Conservation (phyloP, 306 rosid genomes). For the Heteromeles arbutifolia region DNA sequence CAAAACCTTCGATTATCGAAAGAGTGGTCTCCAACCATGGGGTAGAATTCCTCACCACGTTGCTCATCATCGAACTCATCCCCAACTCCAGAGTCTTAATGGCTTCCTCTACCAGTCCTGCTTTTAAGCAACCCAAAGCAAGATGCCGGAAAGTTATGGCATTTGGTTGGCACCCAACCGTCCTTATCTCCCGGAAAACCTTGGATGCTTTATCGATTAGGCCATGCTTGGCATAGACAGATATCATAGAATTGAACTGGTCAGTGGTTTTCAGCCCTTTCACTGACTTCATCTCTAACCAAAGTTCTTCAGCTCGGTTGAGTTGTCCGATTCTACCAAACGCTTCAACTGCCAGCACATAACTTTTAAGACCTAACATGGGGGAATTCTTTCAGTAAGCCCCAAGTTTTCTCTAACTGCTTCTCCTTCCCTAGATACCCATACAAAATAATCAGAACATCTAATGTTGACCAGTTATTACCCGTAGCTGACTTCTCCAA, state of each 20-base stretch:
- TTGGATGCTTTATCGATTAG: conserved; percentile 49
- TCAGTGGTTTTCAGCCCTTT: conserved; percentile 62
- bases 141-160: conserved; percentile 78
- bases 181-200: conserved; percentile 49
- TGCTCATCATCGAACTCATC: conserved; percentile 33
- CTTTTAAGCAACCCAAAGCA: conserved; percentile 76
- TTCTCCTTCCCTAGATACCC: conserved; percentile 68
- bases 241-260: conserved; percentile 67
- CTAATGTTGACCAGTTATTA: conserved; percentile 74
- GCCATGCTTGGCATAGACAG: conserved; percentile 72
- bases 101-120: conserved; percentile 59
- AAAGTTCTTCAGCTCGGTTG: conserved; percentile 68
- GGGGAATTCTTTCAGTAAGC: conserved; percentile 47
- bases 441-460: conserved; percentile 61
- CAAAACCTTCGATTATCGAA: conserved; percentile 57
- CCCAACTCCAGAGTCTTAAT: conserved; percentile 63
- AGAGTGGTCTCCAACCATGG: conserved; percentile 92
- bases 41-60: conserved; percentile 53
- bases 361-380: conserved; percentile 69
- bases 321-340: conserved; percentile 66
- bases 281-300: conserved; percentile 65
- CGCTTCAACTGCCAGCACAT: conserved; percentile 73
- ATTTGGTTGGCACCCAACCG: conserved; percentile 66
- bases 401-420: conserved; percentile 71
- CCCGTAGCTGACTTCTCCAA: conserved; percentile 66